Base-by-base conservation (phyloP, 441 rosid species). In the Gossypium armourianum region DNA sequence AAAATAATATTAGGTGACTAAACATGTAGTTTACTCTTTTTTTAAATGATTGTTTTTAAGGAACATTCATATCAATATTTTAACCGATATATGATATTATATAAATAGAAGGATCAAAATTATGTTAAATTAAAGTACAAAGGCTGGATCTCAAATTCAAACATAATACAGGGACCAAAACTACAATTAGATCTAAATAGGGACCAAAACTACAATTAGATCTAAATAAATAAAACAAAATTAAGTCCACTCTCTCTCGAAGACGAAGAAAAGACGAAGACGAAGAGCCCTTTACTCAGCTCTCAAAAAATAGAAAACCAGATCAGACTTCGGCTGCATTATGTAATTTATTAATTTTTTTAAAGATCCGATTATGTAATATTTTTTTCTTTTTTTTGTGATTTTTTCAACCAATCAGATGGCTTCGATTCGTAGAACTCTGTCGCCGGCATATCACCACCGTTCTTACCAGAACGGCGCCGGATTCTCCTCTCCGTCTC, bases 401-500 rank as follows among this genome's bases (percentile, higher is more conserved):
- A 1, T 64, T 65, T 23, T 13, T 16, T 5, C 15, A 5, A 21
- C 9, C 7, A 49, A 21, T 5, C 19, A 49, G 68, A 92, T 90
- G 98, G 96, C 94, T 32, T 93, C 98, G 20, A 67, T 90, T 80
- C 91, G 98, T 60, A 86, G 98, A 72, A 88, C 97, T 65, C 88
- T 88, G 32, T 93, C 98, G 50, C 97, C 88, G 45, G 84, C 88
- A 1, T 68, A 78, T 72, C 88, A 76, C 59, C 90, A 88, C 74
- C 93, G 93, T 16, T 57, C 80, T 0, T 81, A 79, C 63, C 84
- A 75, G 61, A 86, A 82, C 72, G 89, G 92, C 43, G 75, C 65
- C 58, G 72, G 78, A 20, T 72, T 72, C 0, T 58, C 78, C 8
- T 74, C 87, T 1, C 75, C 84, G 0, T 74, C 87, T 43, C 81